Conservation (phyloP, 2,329 filamentous ascomycete species). For the Talaromyces sp. region DNA sequence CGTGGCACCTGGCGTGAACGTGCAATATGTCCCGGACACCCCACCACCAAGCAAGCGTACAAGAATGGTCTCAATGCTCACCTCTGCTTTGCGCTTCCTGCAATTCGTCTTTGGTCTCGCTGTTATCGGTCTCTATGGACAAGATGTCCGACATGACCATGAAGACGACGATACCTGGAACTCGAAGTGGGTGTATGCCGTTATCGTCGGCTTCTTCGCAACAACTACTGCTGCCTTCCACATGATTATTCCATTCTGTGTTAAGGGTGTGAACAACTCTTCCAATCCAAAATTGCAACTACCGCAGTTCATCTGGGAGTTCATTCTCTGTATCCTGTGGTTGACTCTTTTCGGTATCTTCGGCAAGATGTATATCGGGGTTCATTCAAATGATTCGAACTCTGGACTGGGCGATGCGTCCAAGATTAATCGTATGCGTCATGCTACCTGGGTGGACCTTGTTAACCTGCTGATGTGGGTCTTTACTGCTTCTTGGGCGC, state of each 20-base stretch:
- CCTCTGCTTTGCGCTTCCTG: slow-evolving; percentile 64
- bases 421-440: slow-evolving; percentile 73
- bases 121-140: slow-evolving; percentile 77
- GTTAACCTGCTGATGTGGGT: slow-evolving; percentile 77
- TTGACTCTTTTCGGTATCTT: slow-evolving; percentile 82
- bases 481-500: slow-evolving; percentile 53
- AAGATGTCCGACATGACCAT: slow-evolving; percentile 58
- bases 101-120: slow-evolving; percentile 77
- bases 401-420: slow-evolving; percentile 5
- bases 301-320: slow-evolving; percentile 67
- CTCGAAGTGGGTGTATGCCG: slow-evolving; percentile 78
- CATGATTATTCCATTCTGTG: slow-evolving; percentile 61
- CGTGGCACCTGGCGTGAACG: slow-evolving; percentile 21
- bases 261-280: slow-evolving; percentile 26
- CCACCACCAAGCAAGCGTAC: slow-evolving; percentile 15
- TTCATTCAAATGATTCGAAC: slow-evolving; percentile 49
- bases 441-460: slow-evolving; percentile 82
- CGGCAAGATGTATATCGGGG: slow-evolving; percentile 75
- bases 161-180: slow-evolving; percentile 57
- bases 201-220: slow-evolving; percentile 67
- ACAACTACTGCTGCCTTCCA: slow-evolving; percentile 68
- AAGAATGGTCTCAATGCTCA: slow-evolving; percentile 20
- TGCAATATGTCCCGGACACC: slow-evolving; percentile 9
- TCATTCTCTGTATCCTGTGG: slow-evolving; percentile 75
- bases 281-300: slow-evolving; percentile 37